Percentiles rank a stretch among this genome's conserved stretches.
phyloP scores from a whole-genome alignment of 352 stramenopile genomes.

The Globisporangium spinosum region DNA sequence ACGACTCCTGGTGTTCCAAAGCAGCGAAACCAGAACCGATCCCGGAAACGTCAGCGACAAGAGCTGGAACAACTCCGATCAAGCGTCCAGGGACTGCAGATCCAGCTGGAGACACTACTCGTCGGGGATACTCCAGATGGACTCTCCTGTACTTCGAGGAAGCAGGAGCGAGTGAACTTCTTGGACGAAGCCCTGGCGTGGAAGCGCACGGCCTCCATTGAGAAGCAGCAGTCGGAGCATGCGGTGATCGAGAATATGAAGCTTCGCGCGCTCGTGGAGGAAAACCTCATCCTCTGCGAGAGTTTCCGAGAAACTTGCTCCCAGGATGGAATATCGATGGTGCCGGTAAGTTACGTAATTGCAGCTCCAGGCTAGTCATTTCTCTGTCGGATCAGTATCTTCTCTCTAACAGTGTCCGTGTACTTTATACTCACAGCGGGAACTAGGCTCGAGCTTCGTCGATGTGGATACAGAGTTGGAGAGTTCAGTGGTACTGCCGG shows the following conservation, averaged over 20 bases:
- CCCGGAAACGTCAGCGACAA: slow-evolving; percentile 11
- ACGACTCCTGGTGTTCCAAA: slow-evolving; percentile 24
- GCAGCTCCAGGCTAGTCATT: not conserved
- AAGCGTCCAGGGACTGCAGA: not conserved
- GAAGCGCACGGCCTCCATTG: not conserved
- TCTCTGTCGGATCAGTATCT: not conserved
- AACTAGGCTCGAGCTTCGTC: not conserved
- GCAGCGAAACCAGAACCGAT: slow-evolving; percentile 56
- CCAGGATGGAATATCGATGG: not conserved
- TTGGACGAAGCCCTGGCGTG: slow-evolving; percentile 3
- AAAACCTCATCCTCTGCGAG: not conserved
- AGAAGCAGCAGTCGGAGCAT: slow-evolving; percentile 1
- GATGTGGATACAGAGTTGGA: not conserved
- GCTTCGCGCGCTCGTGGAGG: slow-evolving; percentile 5
- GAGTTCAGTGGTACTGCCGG: not conserved
- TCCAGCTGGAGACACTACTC: slow-evolving; percentile 15
- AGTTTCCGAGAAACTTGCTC: not conserved
- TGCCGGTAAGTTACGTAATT: not conserved
- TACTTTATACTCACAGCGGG: slow-evolving; percentile 2
- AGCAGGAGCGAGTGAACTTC: slow-evolving; percentile 2
- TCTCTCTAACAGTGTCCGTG: not conserved
- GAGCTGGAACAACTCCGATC: slow-evolving; percentile 4
- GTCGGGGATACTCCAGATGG: slow-evolving; percentile 70
- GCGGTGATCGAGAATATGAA: not conserved
- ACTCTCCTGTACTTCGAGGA: no score